Percentiles rank a stretch among this genome's conserved stretches.
These are phyloP conservation scores for Talaromyces liani DNA, from an alignment of 495 filamentous ascomycete species.

Conservation along the genomic window DNA sequence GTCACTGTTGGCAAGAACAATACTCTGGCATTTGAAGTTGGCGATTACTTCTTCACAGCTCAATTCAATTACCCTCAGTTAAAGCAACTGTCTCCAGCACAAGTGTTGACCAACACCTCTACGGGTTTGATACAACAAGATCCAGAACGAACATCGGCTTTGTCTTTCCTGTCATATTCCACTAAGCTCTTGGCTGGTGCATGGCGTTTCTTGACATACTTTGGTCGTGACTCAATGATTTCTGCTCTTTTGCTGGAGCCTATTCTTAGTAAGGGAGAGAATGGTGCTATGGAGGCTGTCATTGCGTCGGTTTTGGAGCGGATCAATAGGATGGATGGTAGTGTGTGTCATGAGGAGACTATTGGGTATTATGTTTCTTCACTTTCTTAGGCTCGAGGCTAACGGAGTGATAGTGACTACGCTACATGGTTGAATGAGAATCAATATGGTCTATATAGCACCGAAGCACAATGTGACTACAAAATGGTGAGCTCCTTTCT, in stretches of 20 bases:
- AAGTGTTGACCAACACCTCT: constrained; percentile 43
- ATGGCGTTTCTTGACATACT: constrained; percentile 64
- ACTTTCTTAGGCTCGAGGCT: neutral
- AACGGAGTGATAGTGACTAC: constrained; percentile 38
- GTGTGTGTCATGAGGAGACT: constrained; percentile 56
- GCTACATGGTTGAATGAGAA: constrained; percentile 51
- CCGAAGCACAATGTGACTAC: constrained; percentile 50
- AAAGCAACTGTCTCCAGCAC: constrained; percentile 35
- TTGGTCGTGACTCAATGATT: constrained; percentile 59
- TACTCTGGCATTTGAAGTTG: constrained; percentile 37
- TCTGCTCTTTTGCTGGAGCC: constrained; percentile 48
- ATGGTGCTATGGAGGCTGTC: constrained; percentile 52
- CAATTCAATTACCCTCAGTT: constrained; percentile 57
- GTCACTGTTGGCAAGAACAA: constrained; percentile 29
- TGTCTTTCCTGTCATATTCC: constrained; percentile 56
- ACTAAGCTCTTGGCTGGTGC: constrained; percentile 55
- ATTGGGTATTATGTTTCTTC: constrained; percentile 34
- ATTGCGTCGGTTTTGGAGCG: constrained; percentile 53
- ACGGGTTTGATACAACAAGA: constrained; percentile 34
- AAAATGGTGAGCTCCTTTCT: constrained; percentile 37
- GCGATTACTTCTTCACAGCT: constrained; percentile 51
- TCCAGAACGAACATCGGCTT: constrained; percentile 39
- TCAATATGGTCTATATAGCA: constrained; percentile 38
- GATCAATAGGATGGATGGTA: constrained; percentile 50
- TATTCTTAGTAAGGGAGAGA: constrained; percentile 48